A percentile compares a stretch with the other conserved stretches of the same genome.
Evolutionary conservation across 306 rosid species (phyloP).

Genomic region (Trifolium fragiferum): DNA sequence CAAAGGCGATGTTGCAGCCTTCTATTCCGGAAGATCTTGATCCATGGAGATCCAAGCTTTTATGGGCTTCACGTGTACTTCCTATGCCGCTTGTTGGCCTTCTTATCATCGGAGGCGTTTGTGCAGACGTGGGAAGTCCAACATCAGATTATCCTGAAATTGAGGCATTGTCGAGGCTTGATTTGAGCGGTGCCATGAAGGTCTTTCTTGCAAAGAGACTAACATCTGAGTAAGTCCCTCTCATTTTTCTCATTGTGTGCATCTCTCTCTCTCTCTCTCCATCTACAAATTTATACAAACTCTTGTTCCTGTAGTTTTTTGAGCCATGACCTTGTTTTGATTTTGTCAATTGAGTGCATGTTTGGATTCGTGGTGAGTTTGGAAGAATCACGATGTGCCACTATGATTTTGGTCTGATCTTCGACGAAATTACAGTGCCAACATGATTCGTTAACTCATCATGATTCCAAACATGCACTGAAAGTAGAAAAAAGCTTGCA

Average conservation of each 20-base stretch:
- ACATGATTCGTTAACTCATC: not conserved
- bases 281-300: no score
- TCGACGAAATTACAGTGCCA: no score
- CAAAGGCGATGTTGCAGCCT: slow-evolving; percentile 75
- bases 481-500: not conserved
- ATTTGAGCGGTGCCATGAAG: slow-evolving; percentile 91
- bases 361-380: no score
- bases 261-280: no score
- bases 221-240: slow-evolving; percentile 72
- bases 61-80: slow-evolving; percentile 93
- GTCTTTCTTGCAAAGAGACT: slow-evolving; percentile 85
- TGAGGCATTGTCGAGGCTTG: slow-evolving; percentile 93
- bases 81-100: slow-evolving; percentile 98
- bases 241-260: not conserved
- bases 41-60: slow-evolving; percentile 87
- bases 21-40: slow-evolving; percentile 76
- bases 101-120: slow-evolving; percentile 74
- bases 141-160: slow-evolving; percentile 84
- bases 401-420: no score
- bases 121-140: slow-evolving; percentile 72
- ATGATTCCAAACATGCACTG: not conserved
- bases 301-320: no score
- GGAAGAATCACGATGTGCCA: no score
- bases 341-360: no score
- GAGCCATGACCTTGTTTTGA: no score